phyloP scores from a whole-genome alignment of 177 flowering plant species.

The Viscum album region DNA sequence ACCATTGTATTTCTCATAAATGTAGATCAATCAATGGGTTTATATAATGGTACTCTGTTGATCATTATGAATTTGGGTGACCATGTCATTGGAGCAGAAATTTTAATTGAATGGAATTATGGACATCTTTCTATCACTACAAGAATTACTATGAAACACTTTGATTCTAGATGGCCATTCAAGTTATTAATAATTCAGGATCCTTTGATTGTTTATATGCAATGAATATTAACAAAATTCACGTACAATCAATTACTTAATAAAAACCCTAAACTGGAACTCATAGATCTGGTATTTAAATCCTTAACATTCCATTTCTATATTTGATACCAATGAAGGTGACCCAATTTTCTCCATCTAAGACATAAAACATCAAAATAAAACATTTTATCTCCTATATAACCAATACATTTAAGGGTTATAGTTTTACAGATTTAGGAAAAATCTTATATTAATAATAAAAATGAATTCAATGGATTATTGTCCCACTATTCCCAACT shows the following conservation, averaged over 20 bases:
- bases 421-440: too few species aligned
- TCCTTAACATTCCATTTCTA: too few species aligned
- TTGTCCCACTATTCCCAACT: too few species aligned
- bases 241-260: constrained; percentile 1
- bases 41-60: constrained; percentile 12
- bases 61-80: not conserved
- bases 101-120: not conserved
- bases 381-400: too few species aligned
- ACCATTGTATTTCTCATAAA: constrained; percentile 5
- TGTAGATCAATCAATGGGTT: not conserved
- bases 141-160: not conserved
- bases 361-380: too few species aligned
- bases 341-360: too few species aligned
- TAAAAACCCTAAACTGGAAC: too few species aligned
- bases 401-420: too few species aligned
- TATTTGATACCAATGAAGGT: too few species aligned
- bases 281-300: too few species aligned
- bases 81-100: not conserved
- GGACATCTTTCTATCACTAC: not conserved
- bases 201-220: not conserved
- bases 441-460: too few species aligned
- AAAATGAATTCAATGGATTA: too few species aligned
- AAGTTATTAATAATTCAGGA: not conserved
- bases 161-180: not conserved
- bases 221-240: constrained; percentile 13